Evolutionary conservation across 495 filamentous ascomycete genomes (phyloP).

Genomic region (Parachaetomium inaequale): DNA sequence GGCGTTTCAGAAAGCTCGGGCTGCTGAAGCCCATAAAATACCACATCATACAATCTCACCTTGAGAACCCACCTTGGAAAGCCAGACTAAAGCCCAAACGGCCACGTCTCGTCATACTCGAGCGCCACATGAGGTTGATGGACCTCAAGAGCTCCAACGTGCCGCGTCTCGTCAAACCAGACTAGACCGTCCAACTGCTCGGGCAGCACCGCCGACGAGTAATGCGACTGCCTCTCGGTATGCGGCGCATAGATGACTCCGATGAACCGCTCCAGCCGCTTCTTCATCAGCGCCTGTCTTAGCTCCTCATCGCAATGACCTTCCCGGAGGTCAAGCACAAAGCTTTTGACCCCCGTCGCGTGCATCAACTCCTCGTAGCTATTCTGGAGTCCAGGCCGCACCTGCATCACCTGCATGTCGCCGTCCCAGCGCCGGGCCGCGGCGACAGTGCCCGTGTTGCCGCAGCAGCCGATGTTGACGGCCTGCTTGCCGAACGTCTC

Average conservation of each 20-base stretch:
- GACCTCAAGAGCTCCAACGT: constrained; percentile 50
- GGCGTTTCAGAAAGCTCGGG: too few relatives aligned
- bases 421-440: constrained; percentile 55
- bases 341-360: constrained; percentile 38
- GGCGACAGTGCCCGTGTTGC: constrained; percentile 55
- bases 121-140: constrained; percentile 48
- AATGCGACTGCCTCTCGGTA: constrained; percentile 54
- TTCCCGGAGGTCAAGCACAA: constrained; percentile 49
- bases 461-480: constrained; percentile 52
- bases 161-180: constrained; percentile 55
- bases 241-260: constrained; percentile 59
- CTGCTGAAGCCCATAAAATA: not conserved
- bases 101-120: constrained; percentile 53
- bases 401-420: constrained; percentile 53
- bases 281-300: constrained; percentile 38
- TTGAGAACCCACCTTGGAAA: not conserved
- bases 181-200: constrained; percentile 56
- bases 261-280: constrained; percentile 52
- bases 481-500: constrained; percentile 46
- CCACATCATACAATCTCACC: not conserved
- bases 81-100: constrained; percentile 48
- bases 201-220: constrained; percentile 51
- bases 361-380: constrained; percentile 40
- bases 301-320: constrained; percentile 37
- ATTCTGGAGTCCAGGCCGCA: constrained; percentile 27